These are phyloP conservation scores for Gnaphalium uliginosum DNA, from an alignment of 129 eudicot species.

Conservation along the genomic window DNA sequence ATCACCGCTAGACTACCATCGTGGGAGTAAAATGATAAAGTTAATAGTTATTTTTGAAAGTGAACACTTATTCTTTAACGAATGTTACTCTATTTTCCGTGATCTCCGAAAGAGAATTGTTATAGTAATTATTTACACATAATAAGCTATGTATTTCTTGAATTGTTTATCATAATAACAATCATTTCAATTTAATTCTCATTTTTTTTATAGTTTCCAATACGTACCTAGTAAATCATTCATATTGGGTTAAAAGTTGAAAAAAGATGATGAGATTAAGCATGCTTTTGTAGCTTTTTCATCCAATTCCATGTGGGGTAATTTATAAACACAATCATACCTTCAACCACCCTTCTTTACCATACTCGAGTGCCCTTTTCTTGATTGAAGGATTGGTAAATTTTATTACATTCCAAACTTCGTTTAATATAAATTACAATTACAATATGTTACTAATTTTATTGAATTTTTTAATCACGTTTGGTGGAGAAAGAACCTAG, in stretches of 20 bases:
- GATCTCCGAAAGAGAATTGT: background rate
- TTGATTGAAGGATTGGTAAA: constrained; percentile 16
- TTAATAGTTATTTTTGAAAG: too few species aligned
- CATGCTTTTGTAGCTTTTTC: constrained; percentile 35
- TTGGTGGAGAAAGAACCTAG: too few species aligned
- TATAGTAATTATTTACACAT: background rate
- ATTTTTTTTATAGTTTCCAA: background rate
- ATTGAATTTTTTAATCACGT: constrained; percentile 1
- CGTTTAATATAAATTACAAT: background rate
- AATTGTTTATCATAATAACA: background rate
- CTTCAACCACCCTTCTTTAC: constrained; percentile 40
- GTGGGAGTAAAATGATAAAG: too few species aligned
- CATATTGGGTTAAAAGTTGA: constrained; percentile 11
- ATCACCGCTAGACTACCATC: too few species aligned
- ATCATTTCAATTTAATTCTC: background rate
- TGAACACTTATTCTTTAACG: too few species aligned
- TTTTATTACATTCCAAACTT: background rate
- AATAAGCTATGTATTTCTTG: background rate
- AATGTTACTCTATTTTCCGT: too few species aligned
- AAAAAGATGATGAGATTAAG: constrained; percentile 21
- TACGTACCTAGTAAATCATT: background rate
- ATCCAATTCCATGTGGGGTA: constrained; percentile 33
- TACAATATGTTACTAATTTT: background rate
- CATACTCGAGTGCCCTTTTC: constrained; percentile 19
- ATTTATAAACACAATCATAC: constrained; percentile 40